These are phyloP conservation scores for Amaranthus palmeri DNA, from an alignment of 148 eudicot species.

Conservation along the genomic window DNA sequence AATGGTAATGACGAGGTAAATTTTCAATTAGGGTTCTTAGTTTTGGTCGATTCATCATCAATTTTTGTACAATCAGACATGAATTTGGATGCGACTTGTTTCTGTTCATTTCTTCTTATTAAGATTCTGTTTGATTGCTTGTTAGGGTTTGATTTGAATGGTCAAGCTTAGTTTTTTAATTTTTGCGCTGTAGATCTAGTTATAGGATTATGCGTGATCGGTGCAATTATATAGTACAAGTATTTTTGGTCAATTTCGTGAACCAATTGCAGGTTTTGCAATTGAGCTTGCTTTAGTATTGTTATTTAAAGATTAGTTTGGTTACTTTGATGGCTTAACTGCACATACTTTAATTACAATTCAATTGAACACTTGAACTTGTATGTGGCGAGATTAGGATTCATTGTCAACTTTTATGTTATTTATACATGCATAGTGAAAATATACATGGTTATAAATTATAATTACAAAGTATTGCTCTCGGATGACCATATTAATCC, in stretches of 20 bases:
- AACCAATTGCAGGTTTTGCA: neutral
- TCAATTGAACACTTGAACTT: neutral
- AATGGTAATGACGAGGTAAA: constrained; percentile 93
- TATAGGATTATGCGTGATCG: neutral
- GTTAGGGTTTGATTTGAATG: neutral
- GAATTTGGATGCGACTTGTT: no score
- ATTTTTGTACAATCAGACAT: neutral
- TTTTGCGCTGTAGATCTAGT: neutral
- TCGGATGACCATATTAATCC: no score
- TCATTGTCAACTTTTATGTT: neutral
- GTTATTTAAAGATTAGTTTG: neutral
- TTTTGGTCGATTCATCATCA: neutral
- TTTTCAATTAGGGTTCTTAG: neutral
- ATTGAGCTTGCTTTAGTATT: neutral
- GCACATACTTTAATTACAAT: neutral
- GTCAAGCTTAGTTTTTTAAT: neutral
- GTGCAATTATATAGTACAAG: neutral
- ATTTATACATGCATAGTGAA: neutral
- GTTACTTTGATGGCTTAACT: neutral
- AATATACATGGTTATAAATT: neutral
- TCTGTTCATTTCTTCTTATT: neutral
- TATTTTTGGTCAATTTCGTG: no score
- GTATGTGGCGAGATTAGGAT: neutral
- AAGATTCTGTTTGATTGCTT: neutral
- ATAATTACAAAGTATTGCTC: no score